Evolutionary conservation across 2,329 filamentous ascomycete genomes (phyloP), one percentile per base, ranked within the genome.

Genomic region (Pseudopyricularia javanii): DNA sequence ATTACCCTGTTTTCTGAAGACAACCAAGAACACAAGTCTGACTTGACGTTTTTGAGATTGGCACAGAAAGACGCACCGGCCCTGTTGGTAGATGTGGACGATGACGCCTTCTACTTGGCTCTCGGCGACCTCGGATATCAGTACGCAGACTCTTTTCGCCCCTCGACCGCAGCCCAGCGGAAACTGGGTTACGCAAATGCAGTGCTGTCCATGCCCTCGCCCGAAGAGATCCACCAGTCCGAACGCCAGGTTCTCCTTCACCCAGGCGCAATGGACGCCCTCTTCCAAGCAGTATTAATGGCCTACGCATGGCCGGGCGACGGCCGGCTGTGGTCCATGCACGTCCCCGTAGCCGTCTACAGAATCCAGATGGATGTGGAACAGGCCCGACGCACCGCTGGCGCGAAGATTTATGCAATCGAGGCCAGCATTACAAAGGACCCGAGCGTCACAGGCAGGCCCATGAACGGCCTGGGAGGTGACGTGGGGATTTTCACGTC

Each of bases 201-300:
- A 8, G 9, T 4, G 1, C 20, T 50, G 9, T 15, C 20, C 2
- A 17, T 50, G 1, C 49, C 49, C 1, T 5, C 6, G 17, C 14
- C 9, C 22, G 11, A 12, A 2, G 5, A 3, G 14, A 2, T 40
- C 33, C 49, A 50, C 49, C 49, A 20, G 20, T 37, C 51, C n/a
- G 50, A 53, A 17, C n/a, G 28, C 20, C 37, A 40, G 9, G 51
- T 62, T 2, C 52, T 66, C 4, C 56, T 70, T 0, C 68, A 70
- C 47, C 68, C 69, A 0, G 63, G 57, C 0, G 55, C 60, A 2
- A 57, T 72, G 0, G 69, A 71, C 43, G 59, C 59, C 0, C 63
- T 64, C 2, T 63, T 72, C 53, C 70, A 72, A 54, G 55, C 63
- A 5, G 54, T 63, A 9, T 59, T 70, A 5, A 56, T 62, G 1